These are phyloP conservation scores for Nitzschia sp. DNA, from an alignment of 108 stramenopile species.

Conservation along the genomic window DNA sequence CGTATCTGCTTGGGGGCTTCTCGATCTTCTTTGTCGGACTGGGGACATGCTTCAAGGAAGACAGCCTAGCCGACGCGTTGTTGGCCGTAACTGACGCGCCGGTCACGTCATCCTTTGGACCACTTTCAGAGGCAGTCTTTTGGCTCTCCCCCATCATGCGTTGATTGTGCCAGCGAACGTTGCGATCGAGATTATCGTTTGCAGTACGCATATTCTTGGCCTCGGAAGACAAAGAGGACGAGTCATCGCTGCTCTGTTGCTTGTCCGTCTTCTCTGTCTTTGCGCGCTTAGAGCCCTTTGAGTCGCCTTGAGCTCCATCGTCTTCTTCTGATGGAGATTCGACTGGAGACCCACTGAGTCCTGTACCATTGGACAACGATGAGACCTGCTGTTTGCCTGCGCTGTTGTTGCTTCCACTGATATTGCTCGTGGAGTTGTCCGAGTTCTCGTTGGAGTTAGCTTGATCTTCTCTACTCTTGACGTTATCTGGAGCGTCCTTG, in stretches of 20 bases:
- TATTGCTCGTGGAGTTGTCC: constrained; percentile 23
- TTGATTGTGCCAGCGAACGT: constrained; percentile 69
- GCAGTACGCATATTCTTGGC: constrained; percentile 55
- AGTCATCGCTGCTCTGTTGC: constrained; percentile 31
- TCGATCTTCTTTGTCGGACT: constrained; percentile 26
- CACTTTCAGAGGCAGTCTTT: constrained; percentile 30
- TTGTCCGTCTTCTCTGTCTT: constrained; percentile 27
- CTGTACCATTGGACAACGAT: constrained; percentile 27
- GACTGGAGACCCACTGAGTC: constrained; percentile 14
- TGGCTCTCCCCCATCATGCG: constrained; percentile 51
- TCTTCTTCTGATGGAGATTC: constrained; percentile 12
- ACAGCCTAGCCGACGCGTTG: constrained; percentile 80
- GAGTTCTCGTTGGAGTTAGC: constrained; percentile 22
- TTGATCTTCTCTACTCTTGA: too few relatives aligned
- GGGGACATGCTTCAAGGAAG: constrained; percentile 64
- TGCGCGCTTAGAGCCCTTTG: constrained; percentile 7
- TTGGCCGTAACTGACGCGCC: constrained; percentile 85
- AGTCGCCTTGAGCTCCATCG: constrained; percentile 18
- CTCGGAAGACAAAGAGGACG: constrained; percentile 59
- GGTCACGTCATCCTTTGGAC: constrained; percentile 82
- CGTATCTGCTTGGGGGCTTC: constrained; percentile 19
- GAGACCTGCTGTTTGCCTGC: constrained; percentile 23
- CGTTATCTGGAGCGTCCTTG: too few relatives aligned
- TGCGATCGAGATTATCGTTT: constrained; percentile 54
- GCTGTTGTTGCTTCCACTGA: constrained; percentile 25